Evolutionary conservation across 306 rosid genomes (phyloP).

Genomic region (Gleditsia sinensis): DNA sequence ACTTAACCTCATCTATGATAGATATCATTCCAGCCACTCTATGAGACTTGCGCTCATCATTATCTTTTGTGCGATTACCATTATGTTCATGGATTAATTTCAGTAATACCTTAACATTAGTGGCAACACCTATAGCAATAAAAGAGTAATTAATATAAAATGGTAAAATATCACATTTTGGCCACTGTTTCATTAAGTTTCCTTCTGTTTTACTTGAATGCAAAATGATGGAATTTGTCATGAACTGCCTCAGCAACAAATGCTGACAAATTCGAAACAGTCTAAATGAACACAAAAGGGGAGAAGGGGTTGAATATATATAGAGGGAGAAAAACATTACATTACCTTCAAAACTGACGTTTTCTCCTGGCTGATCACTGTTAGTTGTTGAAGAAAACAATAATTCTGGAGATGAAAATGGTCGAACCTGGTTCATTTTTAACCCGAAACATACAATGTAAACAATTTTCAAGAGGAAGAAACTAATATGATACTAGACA

Average conservation of each 20-base stretch:
- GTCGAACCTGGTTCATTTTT: conserved; percentile 49
- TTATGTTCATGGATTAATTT: conserved; percentile 78
- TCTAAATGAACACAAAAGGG: background rate
- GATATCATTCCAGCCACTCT: conserved; percentile 79
- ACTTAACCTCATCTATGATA: conserved; percentile 67
- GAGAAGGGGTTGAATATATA: no score
- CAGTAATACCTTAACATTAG: conserved; percentile 62
- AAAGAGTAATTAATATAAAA: background rate
- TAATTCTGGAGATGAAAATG: conserved; percentile 54
- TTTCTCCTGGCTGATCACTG: conserved; percentile 40
- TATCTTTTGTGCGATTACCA: conserved; percentile 53
- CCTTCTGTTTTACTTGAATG: no score
- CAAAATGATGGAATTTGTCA: conserved; percentile 11
- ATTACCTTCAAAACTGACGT: conserved; percentile 62
- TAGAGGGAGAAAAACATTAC: background rate
- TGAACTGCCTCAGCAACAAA: background rate
- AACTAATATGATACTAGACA: conserved; percentile 8
- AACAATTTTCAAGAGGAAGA: conserved; percentile 20
- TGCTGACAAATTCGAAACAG: conserved; percentile 1
- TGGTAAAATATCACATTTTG: background rate
- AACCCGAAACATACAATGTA: conserved; percentile 25
- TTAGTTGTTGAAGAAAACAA: conserved; percentile 40
- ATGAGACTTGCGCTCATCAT: conserved; percentile 53
- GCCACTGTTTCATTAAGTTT: no score
- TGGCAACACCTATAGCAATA: conserved; percentile 52